These are phyloP conservation scores for Syzygium oleosum DNA, from an alignment of 345 rosid species.

Conservation along the genomic window DNA sequence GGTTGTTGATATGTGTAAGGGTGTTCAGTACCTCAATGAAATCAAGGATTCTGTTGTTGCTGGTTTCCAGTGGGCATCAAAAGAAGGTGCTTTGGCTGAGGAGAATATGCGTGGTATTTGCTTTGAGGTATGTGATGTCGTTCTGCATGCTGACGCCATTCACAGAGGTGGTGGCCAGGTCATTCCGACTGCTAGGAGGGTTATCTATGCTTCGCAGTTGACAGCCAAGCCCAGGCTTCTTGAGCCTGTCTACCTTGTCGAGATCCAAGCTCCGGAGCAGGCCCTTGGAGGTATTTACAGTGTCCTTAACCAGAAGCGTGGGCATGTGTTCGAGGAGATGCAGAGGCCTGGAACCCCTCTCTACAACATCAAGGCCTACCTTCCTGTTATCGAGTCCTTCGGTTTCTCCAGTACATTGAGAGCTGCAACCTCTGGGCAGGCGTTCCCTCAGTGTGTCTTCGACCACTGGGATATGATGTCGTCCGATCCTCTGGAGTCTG, in stretches of 20 bases:
- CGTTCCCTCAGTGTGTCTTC: constrained; percentile 76
- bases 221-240: constrained; percentile 82
- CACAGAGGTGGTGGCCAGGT: constrained; percentile 92
- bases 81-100: constrained; percentile 66
- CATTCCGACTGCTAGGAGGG: constrained; percentile 81
- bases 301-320: constrained; percentile 78
- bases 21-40: constrained; percentile 82
- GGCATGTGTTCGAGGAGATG: constrained; percentile 75
- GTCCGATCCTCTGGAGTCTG: constrained; percentile 41
- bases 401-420: constrained; percentile 64
- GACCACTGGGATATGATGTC: constrained; percentile 83
- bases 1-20: constrained; percentile 90
- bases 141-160: constrained; percentile 79
- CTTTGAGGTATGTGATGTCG: constrained; percentile 79
- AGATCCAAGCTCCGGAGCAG: constrained; percentile 81
- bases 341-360: constrained; percentile 83
- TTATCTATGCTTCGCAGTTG: constrained; percentile 67
- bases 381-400: constrained; percentile 71
- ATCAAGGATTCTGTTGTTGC: constrained; percentile 86
- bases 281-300: constrained; percentile 92
- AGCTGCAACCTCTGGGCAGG: constrained; percentile 82
- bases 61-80: constrained; percentile 91
- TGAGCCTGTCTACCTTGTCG: constrained; percentile 78
- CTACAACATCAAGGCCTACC: constrained; percentile 79
- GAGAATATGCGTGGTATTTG: constrained; percentile 90